These are phyloP conservation scores for Vanrija sp. DNA, from an alignment of 1,284 basidiomycete genomes.

Conservation along the genomic window DNA sequence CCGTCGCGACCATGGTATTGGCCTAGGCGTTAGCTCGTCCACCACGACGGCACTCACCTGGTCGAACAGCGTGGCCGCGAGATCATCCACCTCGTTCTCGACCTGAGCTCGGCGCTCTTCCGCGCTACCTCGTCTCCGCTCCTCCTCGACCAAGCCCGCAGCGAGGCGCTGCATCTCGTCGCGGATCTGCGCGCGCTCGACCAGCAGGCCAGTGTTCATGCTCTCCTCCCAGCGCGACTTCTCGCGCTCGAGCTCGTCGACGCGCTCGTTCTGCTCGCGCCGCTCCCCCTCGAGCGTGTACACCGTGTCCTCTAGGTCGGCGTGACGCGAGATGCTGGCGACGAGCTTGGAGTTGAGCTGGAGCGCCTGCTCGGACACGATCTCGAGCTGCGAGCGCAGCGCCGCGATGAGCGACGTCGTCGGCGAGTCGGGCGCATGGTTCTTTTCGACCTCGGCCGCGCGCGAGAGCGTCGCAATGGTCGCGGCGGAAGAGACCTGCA, in stretches of 20 bases:
- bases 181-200: constrained; percentile 87
- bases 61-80: constrained; percentile 79
- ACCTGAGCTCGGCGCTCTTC: constrained; percentile 70
- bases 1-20: constrained; percentile 90
- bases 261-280: constrained; percentile 57
- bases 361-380: constrained; percentile 82
- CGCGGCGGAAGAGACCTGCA: too few relatives aligned
- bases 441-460: too few relatives aligned
- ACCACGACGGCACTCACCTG: constrained; percentile 44
- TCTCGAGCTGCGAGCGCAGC: constrained; percentile 72
- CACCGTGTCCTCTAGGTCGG: constrained; percentile 87
- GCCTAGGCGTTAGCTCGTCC: constrained; percentile 52
- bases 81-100: constrained; percentile 89
- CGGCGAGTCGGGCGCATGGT: constrained; percentile 45
- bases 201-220: constrained; percentile 70
- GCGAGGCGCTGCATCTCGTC: constrained; percentile 89
- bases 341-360: constrained; percentile 91
- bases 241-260: constrained; percentile 63
- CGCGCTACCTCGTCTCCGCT: constrained; percentile 81
- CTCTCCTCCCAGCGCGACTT: constrained; percentile 51
- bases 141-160: constrained; percentile 90
- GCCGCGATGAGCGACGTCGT: constrained; percentile 61
- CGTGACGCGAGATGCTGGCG: constrained; percentile 81
- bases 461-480: too few relatives aligned
- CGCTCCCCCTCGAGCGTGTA: constrained; percentile 54